Base-by-base conservation (phyloP, 2,329 filamentous ascomycete genomes). In the Penicillium sp. region DNA sequence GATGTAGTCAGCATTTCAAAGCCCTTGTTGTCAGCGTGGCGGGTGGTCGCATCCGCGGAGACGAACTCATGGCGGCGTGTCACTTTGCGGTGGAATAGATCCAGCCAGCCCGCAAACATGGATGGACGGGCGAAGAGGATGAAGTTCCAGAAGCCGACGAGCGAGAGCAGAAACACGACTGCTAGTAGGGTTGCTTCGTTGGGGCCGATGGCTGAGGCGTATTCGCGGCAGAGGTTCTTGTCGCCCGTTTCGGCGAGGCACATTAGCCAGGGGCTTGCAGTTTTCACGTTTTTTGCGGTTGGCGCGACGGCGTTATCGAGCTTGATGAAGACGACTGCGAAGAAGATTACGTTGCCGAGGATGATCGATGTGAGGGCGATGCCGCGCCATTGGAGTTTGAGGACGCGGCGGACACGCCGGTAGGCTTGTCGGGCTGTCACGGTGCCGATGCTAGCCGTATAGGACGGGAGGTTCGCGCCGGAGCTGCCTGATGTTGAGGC, bases 361-460 rank as follows among this genome's bases (percentile, higher is more conserved):
- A 97, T 96, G 70, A 97, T 88, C 50, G 95, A 79, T 14, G 97
- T 92, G 58, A 97, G 90, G 42, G 86, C 85, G 58, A 97, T 93
- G 43, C 92, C 93, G 65, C 93, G 85, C 94, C 94, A 99, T 74
- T 99, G 94, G 4, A 97, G 84, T 70, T 89, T 86, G 37, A 99
- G 83, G 18, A 97, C 92, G 63, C 92, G 88, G 61, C 87, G 86
- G 37, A 99, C 85, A 65, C 94, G 86, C 61, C 89, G 87, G 71
- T 95, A 97, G 2, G 95, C 90, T 68, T 95, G 92, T 52, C 89
- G 85, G 11, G 92, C 91, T 9, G 89, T 90, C 70, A 92, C 84
- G n/a, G 87, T 90, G 60, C 84, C 84, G 54, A 92, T 78, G 72
- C 90, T 96, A 68, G 84, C 85, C 13, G 84, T 82, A 75, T 92